Evolutionary conservation across 805 yeast species (phyloP).

Genomic region (Kodamaea kakaduensis): DNA sequence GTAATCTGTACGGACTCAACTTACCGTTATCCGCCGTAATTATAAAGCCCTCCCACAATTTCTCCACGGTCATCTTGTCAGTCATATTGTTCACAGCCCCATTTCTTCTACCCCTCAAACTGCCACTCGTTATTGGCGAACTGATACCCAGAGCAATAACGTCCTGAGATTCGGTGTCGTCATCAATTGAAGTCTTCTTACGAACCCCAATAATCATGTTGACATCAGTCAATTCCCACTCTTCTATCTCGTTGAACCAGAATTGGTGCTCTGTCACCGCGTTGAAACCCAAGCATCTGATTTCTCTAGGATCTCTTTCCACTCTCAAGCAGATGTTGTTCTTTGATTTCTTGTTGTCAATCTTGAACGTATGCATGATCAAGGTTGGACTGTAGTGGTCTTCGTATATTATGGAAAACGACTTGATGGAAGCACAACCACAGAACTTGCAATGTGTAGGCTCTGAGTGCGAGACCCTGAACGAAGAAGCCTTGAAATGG

Average conservation of each 20-base stretch:
- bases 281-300: constrained; percentile 82
- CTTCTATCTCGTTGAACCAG: constrained; percentile 63
- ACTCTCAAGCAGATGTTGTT: constrained; percentile 80
- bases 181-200: constrained; percentile 25
- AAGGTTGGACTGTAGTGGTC: constrained; percentile 53
- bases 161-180: constrained; percentile 13
- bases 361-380: constrained; percentile 68
- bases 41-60: constrained; percentile 77
- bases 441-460: constrained; percentile 89
- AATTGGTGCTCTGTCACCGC: constrained; percentile 66
- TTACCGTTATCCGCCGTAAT: constrained; percentile 62
- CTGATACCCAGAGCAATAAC: no score
- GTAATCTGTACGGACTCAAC: constrained; percentile 54
- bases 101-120: constrained; percentile 16
- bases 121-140: no score
- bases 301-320: constrained; percentile 90
- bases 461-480: constrained; percentile 73
- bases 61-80: constrained; percentile 9
- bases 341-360: constrained; percentile 65
- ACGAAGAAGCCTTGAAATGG: constrained; percentile 53
- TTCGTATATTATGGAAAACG: constrained; percentile 70
- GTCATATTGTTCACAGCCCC: background rate
- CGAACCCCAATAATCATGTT: constrained; percentile 66
- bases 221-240: constrained; percentile 77
- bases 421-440: constrained; percentile 77